Evolutionary conservation across 1,284 basidiomycete species (phyloP).

Genomic region (Inonotus hispidus): DNA sequence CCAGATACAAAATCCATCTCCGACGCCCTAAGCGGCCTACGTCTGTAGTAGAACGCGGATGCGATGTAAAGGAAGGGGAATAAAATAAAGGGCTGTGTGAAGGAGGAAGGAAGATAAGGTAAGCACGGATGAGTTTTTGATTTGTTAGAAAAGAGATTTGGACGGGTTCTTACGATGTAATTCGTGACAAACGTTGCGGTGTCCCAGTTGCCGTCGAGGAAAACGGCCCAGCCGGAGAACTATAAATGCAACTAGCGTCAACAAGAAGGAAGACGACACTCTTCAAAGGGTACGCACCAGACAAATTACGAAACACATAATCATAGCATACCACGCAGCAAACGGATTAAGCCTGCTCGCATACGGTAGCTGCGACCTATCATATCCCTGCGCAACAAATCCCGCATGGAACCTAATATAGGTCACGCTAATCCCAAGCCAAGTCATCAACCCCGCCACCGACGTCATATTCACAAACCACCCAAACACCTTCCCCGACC

Average conservation of each 20-base stretch:
- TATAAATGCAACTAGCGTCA: conserved; percentile 26
- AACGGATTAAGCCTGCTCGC: conserved; percentile 30
- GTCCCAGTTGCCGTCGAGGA: conserved; percentile 62
- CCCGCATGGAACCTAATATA: conserved; percentile 44
- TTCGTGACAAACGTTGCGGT: conserved; percentile 66
- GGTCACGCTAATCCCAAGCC: conserved; percentile 56
- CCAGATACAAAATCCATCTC: conserved; percentile 80
- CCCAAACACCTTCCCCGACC: conserved; percentile 64
- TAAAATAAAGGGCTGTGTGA: conserved; percentile 47
- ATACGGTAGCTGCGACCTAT: conserved; percentile 37
- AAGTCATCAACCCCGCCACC: conserved; percentile 65
- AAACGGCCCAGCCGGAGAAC: conserved; percentile 74
- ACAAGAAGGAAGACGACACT: not conserved
- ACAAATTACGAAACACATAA: conserved; percentile 54
- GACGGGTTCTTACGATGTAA: conserved; percentile 48
- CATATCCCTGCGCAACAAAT: conserved; percentile 38
- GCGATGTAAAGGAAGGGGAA: conserved; percentile 73
- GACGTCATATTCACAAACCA: conserved; percentile 78
- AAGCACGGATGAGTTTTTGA: not conserved
- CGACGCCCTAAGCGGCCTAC: conserved; percentile 39
- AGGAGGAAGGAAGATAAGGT: no score
- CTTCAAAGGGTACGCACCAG: conserved; percentile 45
- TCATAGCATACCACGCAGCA: conserved; percentile 44
- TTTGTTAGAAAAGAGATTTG: not conserved
- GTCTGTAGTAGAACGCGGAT: conserved; percentile 48